These are phyloP conservation scores for Botrytis galanthina DNA, from an alignment of 2,329 filamentous ascomycete species.

Conservation along the genomic window DNA sequence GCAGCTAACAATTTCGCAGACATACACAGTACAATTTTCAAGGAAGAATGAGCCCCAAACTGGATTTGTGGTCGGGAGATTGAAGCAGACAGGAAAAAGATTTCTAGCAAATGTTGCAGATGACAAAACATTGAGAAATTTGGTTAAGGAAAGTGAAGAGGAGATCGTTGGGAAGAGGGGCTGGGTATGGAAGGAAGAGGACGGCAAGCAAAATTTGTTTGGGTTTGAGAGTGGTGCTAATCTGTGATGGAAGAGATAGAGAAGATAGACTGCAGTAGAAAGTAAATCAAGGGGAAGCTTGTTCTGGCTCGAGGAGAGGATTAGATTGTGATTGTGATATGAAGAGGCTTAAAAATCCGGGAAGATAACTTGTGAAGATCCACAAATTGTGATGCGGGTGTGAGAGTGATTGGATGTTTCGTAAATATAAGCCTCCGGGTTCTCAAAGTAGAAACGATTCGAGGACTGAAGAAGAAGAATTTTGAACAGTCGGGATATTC, in stretches of 20 bases:
- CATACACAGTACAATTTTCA: conserved; percentile 58
- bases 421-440: background rate
- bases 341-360: background rate
- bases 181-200: conserved; percentile 41
- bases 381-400: background rate
- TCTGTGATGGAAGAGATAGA: conserved; percentile 33
- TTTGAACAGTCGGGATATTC: background rate
- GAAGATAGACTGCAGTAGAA: conserved; percentile 5
- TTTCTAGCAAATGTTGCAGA: conserved; percentile 59
- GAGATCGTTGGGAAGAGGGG: conserved; percentile 52
- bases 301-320: conserved; percentile 36
- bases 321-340: conserved; percentile 1
- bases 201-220: conserved; percentile 43
- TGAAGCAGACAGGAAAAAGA: conserved; percentile 47
- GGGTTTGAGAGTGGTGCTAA: conserved; percentile 27
- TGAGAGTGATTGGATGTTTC: background rate
- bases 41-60: conserved; percentile 48
- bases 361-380: background rate
- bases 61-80: conserved; percentile 52
- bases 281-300: conserved; percentile 40
- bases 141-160: conserved; percentile 42
- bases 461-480: background rate
- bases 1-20: conserved; percentile 40
- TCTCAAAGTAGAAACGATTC: background rate
- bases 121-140: conserved; percentile 45